These are phyloP conservation scores for Pterocarpus macrocarpus DNA, from an alignment of 306 rosid genomes.

Conservation along the genomic window DNA sequence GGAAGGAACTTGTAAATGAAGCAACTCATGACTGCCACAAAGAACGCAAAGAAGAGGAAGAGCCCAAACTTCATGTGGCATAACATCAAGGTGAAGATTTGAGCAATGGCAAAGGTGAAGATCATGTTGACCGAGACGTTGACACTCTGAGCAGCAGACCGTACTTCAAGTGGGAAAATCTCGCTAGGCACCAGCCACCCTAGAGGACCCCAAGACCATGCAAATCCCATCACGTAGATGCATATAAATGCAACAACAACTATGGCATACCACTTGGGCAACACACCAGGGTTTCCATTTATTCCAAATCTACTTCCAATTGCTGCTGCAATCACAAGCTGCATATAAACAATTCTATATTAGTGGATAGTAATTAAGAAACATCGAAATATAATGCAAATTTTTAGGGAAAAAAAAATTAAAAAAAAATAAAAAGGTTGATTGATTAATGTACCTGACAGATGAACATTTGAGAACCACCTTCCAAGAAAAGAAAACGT, in stretches of 20 bases:
- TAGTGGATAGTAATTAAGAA: not conserved
- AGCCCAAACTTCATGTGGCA: conserved; percentile 63
- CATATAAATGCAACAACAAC: conserved; percentile 49
- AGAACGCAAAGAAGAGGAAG: conserved; percentile 59
- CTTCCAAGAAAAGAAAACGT: conserved; percentile 56
- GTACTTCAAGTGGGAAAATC: conserved; percentile 58
- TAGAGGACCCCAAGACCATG: conserved; percentile 77
- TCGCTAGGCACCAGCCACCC: conserved; percentile 76
- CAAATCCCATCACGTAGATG: conserved; percentile 54
- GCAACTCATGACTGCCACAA: conserved; percentile 44
- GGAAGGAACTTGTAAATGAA: conserved; percentile 58
- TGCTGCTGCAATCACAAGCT: conserved; percentile 49
- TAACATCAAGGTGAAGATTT: conserved; percentile 58
- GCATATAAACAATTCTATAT: not conserved
- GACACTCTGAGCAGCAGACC: conserved; percentile 59
- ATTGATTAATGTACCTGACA: conserved; percentile 49
- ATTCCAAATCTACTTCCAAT: conserved; percentile 54
- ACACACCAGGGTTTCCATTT: conserved; percentile 51
- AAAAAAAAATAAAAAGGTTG: not conserved
- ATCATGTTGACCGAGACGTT: conserved; percentile 62
- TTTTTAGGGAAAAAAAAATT: not conserved
- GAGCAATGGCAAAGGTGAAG: conserved; percentile 61
- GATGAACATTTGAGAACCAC: conserved; percentile 63
- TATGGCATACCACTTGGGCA: conserved; percentile 46
- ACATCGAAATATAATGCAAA: too few species aligned